Conservation (phyloP, 2,329 filamentous ascomycete species). For the Talaromyces funiculosus region DNA sequence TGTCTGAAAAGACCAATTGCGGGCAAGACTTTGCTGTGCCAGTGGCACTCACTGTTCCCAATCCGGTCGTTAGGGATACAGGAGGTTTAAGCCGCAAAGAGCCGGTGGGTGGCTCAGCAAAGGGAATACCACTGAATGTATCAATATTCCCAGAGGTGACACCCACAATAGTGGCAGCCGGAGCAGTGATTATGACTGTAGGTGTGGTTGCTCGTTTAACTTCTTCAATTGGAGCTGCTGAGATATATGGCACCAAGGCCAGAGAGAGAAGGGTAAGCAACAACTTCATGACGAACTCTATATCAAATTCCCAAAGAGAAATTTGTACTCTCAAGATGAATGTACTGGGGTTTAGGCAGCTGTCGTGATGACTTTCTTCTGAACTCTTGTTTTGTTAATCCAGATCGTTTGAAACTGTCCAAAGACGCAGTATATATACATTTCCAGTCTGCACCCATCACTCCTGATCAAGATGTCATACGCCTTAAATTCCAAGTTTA, state of each 20-base stretch:
- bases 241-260: background rate
- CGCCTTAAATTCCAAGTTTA: background rate
- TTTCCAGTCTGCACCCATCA: background rate
- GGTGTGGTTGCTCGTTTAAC: background rate
- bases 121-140: conserved; percentile 69
- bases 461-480: too few relatives aligned
- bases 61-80: conserved; percentile 50
- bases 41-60: conserved; percentile 59
- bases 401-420: background rate
- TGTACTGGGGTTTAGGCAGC: background rate
- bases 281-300: background rate
- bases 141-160: conserved; percentile 49
- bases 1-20: conserved; percentile 58
- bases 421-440: background rate
- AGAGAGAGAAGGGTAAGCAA: background rate
- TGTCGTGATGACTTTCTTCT: background rate
- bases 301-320: background rate
- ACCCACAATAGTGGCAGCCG: conserved; percentile 47
- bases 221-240: background rate
- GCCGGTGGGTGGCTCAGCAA: conserved; percentile 63
- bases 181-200: conserved; percentile 24
- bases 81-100: conserved; percentile 66
- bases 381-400: background rate
- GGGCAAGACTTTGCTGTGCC: conserved; percentile 59
- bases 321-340: background rate